Percentiles rank a stretch among this genome's conserved stretches.
These are phyloP conservation scores for Aureobasidium sp. DNA, from an alignment of 2,329 filamentous ascomycete species.

Conservation along the genomic window DNA sequence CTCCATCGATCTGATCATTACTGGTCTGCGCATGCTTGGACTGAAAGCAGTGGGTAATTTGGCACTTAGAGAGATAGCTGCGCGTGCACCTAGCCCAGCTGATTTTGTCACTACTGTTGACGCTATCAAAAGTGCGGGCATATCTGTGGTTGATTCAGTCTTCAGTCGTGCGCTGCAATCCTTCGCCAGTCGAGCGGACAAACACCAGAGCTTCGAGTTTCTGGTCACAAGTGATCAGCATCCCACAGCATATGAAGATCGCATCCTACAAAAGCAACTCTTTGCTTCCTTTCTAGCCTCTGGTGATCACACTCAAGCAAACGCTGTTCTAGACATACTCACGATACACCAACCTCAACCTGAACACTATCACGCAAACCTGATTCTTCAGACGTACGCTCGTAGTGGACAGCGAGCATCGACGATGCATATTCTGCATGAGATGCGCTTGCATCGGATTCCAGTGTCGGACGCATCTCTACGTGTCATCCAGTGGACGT, in stretches of 20 bases:
- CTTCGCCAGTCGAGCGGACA: constrained; percentile 42
- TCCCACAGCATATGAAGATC: constrained; percentile 55
- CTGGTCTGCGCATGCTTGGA: constrained; percentile 62
- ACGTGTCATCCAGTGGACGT: constrained; percentile 33
- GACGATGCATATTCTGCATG: constrained; percentile 35
- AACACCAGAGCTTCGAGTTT: constrained; percentile 43
- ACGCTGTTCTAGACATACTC: constrained; percentile 38
- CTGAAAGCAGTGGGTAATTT: constrained; percentile 65
- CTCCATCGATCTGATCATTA: constrained; percentile 63
- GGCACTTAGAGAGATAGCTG: constrained; percentile 68
- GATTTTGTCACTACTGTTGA: constrained; percentile 54
- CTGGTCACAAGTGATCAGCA: constrained; percentile 56
- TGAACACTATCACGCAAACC: constrained; percentile 39
- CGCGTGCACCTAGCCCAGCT: constrained; percentile 52
- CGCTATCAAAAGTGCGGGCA: constrained; percentile 54
- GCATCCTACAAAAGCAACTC: constrained; percentile 46
- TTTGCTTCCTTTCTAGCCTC: constrained; percentile 45
- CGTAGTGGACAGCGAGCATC: constrained; percentile 22
- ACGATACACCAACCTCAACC: constrained; percentile 38
- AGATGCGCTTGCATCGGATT: constrained; percentile 43
- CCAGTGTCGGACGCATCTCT: constrained; percentile 39
- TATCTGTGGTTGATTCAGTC: constrained; percentile 54
- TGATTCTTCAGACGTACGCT: constrained; percentile 38
- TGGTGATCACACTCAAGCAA: constrained; percentile 41
- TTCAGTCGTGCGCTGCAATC: constrained; percentile 61